Evolutionary conservation across 495 filamentous ascomycete genomes (phyloP).

Genomic region (Usnea hakonensis): DNA sequence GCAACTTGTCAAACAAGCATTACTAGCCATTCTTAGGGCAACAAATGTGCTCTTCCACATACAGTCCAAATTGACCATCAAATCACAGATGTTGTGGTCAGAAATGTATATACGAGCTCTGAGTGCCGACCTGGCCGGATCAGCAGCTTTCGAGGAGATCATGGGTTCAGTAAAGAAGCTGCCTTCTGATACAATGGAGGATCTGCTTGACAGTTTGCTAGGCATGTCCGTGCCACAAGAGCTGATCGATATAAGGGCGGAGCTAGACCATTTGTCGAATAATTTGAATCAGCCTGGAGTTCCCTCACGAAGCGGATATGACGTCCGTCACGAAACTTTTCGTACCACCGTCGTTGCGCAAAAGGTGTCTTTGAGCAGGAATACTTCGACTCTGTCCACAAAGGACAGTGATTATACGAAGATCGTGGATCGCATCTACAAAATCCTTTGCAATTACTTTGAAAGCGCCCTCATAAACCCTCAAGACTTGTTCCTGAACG

Average conservation of each 20-base stretch:
- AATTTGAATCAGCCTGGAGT: slow-evolving; percentile 28
- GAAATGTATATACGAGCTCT: slow-evolving; percentile 51
- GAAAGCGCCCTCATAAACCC: slow-evolving; percentile 45
- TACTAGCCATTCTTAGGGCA: slow-evolving; percentile 40
- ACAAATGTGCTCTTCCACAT: slow-evolving; percentile 40
- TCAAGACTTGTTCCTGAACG: slow-evolving; percentile 61
- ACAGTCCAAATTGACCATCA: slow-evolving; percentile 36
- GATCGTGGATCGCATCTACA: slow-evolving; percentile 59
- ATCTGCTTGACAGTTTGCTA: background rate
- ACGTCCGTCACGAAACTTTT: slow-evolving; percentile 60
- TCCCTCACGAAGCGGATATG: slow-evolving; percentile 7
- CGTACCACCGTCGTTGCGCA: slow-evolving; percentile 82
- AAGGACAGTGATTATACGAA: slow-evolving; percentile 67
- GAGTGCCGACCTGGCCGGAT: slow-evolving; percentile 47
- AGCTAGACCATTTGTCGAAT: slow-evolving; percentile 13
- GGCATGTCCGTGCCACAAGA: background rate
- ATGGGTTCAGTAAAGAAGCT: slow-evolving; percentile 44
- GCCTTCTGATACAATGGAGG: slow-evolving; percentile 34
- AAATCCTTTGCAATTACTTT: slow-evolving; percentile 49
- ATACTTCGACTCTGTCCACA: slow-evolving; percentile 65
- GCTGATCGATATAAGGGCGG: background rate
- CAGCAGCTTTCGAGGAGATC: slow-evolving; percentile 45
- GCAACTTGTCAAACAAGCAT: slow-evolving; percentile 33
- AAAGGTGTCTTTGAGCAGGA: slow-evolving; percentile 76
- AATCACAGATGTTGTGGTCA: slow-evolving; percentile 36